Conservation (phyloP, 2,329 filamentous ascomycete genomes). For the Trichoderma oligosporum region DNA sequence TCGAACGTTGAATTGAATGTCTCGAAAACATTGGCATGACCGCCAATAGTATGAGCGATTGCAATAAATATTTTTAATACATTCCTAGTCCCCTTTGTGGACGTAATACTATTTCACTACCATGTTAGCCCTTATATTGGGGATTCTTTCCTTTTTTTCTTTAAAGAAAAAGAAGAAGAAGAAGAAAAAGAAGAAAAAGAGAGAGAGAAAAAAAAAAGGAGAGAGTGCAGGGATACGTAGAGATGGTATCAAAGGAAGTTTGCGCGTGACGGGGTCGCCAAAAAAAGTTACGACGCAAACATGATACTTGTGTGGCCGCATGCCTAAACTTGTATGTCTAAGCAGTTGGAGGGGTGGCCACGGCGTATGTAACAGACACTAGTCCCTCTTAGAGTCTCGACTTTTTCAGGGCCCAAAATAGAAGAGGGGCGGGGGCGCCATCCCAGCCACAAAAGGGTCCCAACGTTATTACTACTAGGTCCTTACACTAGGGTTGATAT, state of each 20-base stretch:
- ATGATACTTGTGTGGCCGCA: not conserved
- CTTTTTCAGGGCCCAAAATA: conserved; percentile 10
- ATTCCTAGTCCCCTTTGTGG: conserved; percentile 3
- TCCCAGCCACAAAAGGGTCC: not conserved
- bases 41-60: not conserved
- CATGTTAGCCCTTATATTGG: not conserved
- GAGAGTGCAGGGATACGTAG: not conserved
- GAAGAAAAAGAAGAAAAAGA: too few species aligned
- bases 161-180: too few species aligned
- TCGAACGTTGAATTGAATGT: not conserved
- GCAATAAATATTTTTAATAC: not conserved
- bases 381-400: not conserved
- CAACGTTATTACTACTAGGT: too few species aligned
- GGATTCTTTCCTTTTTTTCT: too few species aligned
- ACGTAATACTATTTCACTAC: not conserved
- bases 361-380: not conserved
- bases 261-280: too few species aligned
- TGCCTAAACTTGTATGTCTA: not conserved
- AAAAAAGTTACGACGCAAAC: too few species aligned
- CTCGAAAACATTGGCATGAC: conserved; percentile 14
- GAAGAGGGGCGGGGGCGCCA: not conserved
- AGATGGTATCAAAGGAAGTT: too few species aligned
- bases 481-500: not conserved
- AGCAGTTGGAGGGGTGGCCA: not conserved
- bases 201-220: too few species aligned